A percentile compares a stretch with the other conserved stretches of the same genome.
Evolutionary conservation across 768 basidiomycete genomes (phyloP).

Genomic region (Sporobolomyces roseus): DNA sequence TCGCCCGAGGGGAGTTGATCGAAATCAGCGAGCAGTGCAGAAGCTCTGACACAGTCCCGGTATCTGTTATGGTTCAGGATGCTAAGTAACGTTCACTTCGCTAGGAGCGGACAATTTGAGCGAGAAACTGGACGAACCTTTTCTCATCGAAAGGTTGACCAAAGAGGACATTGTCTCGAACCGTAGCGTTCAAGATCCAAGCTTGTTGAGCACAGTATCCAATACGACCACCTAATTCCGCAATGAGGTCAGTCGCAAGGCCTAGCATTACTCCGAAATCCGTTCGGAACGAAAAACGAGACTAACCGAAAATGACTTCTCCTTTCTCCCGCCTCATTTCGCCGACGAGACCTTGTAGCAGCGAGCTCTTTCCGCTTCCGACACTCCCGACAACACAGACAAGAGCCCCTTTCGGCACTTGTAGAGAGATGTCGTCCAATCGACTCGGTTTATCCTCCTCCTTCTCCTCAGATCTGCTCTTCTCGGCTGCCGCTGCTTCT

Average conservation of each 20-base stretch:
- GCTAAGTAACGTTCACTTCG: background rate
- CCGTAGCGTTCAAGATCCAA: constrained; percentile 79
- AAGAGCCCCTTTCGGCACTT: constrained; percentile 69
- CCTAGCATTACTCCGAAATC: no score
- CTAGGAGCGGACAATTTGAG: background rate
- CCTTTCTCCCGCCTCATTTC: constrained; percentile 75
- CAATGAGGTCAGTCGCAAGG: no score
- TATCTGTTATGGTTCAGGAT: background rate
- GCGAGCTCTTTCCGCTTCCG: constrained; percentile 57
- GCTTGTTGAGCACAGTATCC: constrained; percentile 46
- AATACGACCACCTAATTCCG: background rate
- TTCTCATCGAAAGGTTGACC: constrained; percentile 76
- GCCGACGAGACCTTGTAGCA: constrained; percentile 70
- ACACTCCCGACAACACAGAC: constrained; percentile 80
- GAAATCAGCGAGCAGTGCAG: constrained; percentile 26
- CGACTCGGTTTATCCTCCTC: constrained; percentile 55
- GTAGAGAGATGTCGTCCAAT: constrained; percentile 61
- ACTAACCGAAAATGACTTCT: constrained; percentile 61
- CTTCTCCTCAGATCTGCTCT: constrained; percentile 12
- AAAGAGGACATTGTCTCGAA: constrained; percentile 84
- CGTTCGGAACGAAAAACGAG: no score
- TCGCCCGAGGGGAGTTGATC: constrained; percentile 33
- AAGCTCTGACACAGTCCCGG: constrained; percentile 11
- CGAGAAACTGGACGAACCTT: constrained; percentile 43
- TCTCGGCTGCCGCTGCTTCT: constrained; percentile 23